These are phyloP conservation scores for Pseudocercospora crystallina DNA, from an alignment of 2,329 filamentous ascomycete genomes.

Conservation along the genomic window DNA sequence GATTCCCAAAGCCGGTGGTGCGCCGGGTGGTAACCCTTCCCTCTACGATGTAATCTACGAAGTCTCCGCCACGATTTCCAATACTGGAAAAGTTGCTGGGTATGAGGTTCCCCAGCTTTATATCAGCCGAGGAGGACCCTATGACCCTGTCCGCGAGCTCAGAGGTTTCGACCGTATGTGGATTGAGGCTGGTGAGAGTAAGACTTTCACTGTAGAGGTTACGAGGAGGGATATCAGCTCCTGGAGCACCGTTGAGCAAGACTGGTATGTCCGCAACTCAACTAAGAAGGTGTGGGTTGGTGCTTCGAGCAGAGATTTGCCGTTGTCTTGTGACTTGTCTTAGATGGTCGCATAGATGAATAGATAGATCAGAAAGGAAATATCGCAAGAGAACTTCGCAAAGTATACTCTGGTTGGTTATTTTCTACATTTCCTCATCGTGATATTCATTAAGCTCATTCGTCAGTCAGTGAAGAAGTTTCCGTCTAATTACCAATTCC, in stretches of 20 bases:
- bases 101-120: conserved; percentile 55
- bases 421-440: too few relatives aligned
- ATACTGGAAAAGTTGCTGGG: conserved; percentile 50
- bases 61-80: conserved; percentile 63
- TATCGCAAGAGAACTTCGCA: too few relatives aligned
- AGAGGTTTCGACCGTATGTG: conserved; percentile 37
- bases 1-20: conserved; percentile 63
- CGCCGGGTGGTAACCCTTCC: conserved; percentile 57
- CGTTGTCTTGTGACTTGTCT: conserved; percentile 22
- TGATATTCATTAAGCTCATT: too few relatives aligned
- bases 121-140: conserved; percentile 54
- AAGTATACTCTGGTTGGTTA: too few relatives aligned
- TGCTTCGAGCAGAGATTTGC: conserved; percentile 56
- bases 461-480: too few relatives aligned
- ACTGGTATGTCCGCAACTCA: conserved; percentile 58
- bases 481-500: too few relatives aligned
- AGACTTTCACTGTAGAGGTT: conserved; percentile 38
- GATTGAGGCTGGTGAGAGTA: conserved; percentile 31
- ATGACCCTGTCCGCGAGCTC: conserved; percentile 39
- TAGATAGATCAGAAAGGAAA: too few relatives aligned
- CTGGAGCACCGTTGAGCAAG: conserved; percentile 51
- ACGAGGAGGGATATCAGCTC: conserved; percentile 49
- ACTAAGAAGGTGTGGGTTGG: conserved; percentile 61
- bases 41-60: conserved; percentile 69
- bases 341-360: too few relatives aligned